These are phyloP conservation scores for Colletotrichum sp. DNA, from an alignment of 2,329 filamentous ascomycete genomes.

Conservation along the genomic window DNA sequence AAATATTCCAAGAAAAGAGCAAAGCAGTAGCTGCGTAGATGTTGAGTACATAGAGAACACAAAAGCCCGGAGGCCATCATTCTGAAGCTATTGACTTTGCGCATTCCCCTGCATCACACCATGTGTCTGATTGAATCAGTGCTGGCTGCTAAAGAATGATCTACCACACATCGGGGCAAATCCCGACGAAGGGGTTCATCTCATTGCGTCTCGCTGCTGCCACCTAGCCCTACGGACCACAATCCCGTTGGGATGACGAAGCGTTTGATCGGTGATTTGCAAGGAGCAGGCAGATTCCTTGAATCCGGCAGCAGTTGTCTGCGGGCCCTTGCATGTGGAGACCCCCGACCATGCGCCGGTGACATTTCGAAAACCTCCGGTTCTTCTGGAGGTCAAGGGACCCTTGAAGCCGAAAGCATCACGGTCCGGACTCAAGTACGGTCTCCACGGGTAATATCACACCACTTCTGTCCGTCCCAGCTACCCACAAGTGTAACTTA, in stretches of 20 bases:
- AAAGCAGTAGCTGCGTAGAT: neutral
- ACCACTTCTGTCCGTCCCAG: neutral
- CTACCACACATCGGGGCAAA: neutral
- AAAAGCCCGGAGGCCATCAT: neutral
- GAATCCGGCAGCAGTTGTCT: neutral
- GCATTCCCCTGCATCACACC: neutral
- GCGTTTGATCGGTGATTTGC: neutral
- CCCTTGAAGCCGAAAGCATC: neutral
- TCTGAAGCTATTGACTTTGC: neutral
- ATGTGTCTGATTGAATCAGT: neutral
- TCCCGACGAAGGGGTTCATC: neutral
- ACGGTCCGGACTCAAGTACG: neutral
- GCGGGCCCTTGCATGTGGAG: neutral
- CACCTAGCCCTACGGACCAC: neutral
- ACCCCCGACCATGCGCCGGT: neutral
- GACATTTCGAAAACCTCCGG: neutral
- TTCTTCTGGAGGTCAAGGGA: neutral
- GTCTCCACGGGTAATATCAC: neutral
- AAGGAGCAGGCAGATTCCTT: neutral
- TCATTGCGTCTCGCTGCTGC: neutral
- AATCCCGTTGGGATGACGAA: neutral
- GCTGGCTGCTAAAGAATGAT: neutral
- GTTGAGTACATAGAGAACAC: neutral
- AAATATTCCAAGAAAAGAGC: neutral
- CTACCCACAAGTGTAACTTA: neutral